Evolutionary conservation across 2,329 filamentous ascomycete species (phyloP), one percentile per base, ranked within the genome.

Genomic region (Venturia oleaginea): DNA sequence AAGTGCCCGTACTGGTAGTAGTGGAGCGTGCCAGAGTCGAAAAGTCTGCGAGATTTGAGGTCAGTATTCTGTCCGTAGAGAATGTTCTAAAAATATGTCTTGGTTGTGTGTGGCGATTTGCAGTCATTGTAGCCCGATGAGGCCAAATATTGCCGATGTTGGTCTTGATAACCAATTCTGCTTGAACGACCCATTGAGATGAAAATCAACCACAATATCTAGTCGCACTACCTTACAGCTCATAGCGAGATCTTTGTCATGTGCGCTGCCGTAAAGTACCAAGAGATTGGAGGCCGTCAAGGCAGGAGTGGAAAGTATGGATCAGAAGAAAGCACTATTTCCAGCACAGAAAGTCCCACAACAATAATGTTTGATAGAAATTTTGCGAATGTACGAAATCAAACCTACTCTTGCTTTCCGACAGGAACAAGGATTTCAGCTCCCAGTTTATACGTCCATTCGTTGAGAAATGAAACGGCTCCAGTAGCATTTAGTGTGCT

Each of bases 1-100:
- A 92, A 76, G 66, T 84, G 81, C 7, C 83, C 85, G 70, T 91
- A 91, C 76, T 87, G 84, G 74, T 91, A 91, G 68, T 86, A 86
- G 72, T 91, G 88, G 59, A 89, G 72, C 1, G 88, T 81, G 1
- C 88, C 87, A 61, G 85, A 88, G 46, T 90, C 83, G 68, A 87
- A 91, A 1, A 90, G 76, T 55, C 65, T 67, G 64, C 1, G 7
- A n/a, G 5, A 17, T 2, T 32, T 4, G 30, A n/a, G 15, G 24
- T 34, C 24, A 42, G 15, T 48, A 13, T 65, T 11, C 46, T 27
- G 19, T 11, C 27, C 38, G 38, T 40, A 11, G 34, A 17, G 17
- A 40, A 40, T 40, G 4, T 15, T 40, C 8, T 11, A 40, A 13
- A 40, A 17, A 4, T 17, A 17, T 40, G 11, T 40, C 5, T 40